Conservation (phyloP, 2,329 filamentous ascomycete genomes). For the Ophiostoma populinum region DNA sequence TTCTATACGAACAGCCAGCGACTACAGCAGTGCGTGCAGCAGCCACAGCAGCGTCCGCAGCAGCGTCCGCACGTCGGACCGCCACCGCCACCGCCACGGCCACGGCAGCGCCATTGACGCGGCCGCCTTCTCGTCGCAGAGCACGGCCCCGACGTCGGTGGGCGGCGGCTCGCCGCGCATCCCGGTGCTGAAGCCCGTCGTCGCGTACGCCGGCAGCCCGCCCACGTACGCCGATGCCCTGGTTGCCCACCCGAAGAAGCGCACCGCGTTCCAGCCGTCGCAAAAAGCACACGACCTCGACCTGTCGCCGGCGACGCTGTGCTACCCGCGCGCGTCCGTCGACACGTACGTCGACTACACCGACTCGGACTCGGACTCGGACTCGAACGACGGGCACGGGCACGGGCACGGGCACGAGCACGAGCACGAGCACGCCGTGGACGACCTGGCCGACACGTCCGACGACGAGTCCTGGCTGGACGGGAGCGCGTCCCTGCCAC, state of each 20-base stretch:
- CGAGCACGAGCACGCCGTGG: conserved; percentile 6
- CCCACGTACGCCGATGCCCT: not conserved
- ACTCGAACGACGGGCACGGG: conserved; percentile 23
- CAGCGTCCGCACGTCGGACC: too few species aligned
- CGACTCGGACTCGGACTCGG: conserved; percentile 41
- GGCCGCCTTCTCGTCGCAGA: conserved; percentile 19
- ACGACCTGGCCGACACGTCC: conserved; percentile 13
- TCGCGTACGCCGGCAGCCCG: not conserved
- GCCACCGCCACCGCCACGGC: conserved; percentile 20
- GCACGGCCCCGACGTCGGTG: conserved; percentile 30
- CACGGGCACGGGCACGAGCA: conserved; percentile 24
- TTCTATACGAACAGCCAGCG: too few species aligned
- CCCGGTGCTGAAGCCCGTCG: conserved; percentile 18
- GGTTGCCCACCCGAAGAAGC: not conserved
- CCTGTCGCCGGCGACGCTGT: conserved; percentile 23
- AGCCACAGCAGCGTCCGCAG: conserved; percentile 6
- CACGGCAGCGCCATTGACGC: conserved; percentile 28
- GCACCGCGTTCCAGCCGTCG: conserved; percentile 3
- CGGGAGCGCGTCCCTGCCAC: too few species aligned
- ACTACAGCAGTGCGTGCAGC: conserved; percentile 20
- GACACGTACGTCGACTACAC: conserved; percentile 68
- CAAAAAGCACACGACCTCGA: conserved; percentile 15
- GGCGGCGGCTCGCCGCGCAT: conserved; percentile 20
- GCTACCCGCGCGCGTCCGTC: conserved; percentile 41
- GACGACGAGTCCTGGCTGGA: not conserved